A percentile compares a stretch with the other conserved stretches of the same genome.
Evolutionary conservation across 2,329 filamentous ascomycete species (phyloP).

Genomic region (Ophiostoma ulmi): DNA sequence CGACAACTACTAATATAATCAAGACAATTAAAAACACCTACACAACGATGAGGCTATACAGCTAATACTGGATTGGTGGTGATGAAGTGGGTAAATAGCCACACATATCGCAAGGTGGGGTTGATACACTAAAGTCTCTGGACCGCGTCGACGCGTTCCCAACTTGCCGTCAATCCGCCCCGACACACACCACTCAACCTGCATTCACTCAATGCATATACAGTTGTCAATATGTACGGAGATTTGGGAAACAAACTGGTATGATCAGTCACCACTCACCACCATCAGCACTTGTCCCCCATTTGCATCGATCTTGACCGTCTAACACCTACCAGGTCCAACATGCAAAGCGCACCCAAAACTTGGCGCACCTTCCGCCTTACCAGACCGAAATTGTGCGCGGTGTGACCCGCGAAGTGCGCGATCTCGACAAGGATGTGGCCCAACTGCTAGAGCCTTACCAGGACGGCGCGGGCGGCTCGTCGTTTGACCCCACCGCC

Average conservation of each 20-base stretch:
- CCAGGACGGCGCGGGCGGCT: slow-evolving; percentile 45
- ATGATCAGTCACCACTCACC: slow-evolving; percentile 29
- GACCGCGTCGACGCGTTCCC: slow-evolving; percentile 14
- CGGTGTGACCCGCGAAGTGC: slow-evolving; percentile 80
- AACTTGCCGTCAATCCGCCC: not conserved
- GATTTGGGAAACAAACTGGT: slow-evolving; percentile 83
- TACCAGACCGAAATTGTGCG: slow-evolving; percentile 92
- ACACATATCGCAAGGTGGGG: slow-evolving; percentile 13
- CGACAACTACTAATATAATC: not conserved
- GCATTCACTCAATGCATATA: not conserved
- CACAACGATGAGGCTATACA: not conserved
- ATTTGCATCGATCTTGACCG: too few relatives aligned
- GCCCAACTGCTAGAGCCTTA: slow-evolving; percentile 74
- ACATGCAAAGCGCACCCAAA: slow-evolving; percentile 91
- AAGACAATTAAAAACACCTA: not conserved
- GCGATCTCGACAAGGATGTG: slow-evolving; percentile 86
- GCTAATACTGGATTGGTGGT: not conserved
- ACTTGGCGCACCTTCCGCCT: slow-evolving; percentile 76
- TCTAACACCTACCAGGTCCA: slow-evolving; percentile 58
- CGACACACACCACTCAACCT: not conserved
- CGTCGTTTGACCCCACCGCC: slow-evolving; percentile 73
- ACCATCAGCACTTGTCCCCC: too few relatives aligned
- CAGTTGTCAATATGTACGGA: slow-evolving; percentile 63
- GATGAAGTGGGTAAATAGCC: not conserved
- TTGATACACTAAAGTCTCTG: slow-evolving; percentile 6